Percentiles rank a stretch among this genome's conserved stretches.
These are phyloP conservation scores for Tetrapisispora pingtungensis DNA, from an alignment of 805 yeast genomes.

Conservation along the genomic window DNA sequence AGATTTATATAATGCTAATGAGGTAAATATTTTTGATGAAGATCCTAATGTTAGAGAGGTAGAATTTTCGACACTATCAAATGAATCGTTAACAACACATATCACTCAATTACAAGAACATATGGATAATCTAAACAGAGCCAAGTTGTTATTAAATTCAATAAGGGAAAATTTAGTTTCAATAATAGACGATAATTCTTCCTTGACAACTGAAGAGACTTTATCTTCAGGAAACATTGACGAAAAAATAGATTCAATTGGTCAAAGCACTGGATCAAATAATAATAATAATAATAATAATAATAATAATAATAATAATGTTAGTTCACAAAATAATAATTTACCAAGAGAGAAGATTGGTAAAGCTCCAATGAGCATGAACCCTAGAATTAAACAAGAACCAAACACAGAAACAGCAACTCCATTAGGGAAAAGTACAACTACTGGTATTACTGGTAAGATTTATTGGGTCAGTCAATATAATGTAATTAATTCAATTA, in stretches of 20 bases:
- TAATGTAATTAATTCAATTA: conserved; percentile 49
- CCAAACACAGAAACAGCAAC: neutral
- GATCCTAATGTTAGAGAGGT: conserved; percentile 21
- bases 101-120: conserved; percentile 40
- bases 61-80: conserved; percentile 26
- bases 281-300: neutral
- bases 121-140: conserved; percentile 47
- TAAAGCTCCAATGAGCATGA: neutral
- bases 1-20: conserved; percentile 56
- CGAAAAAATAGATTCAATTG: neutral
- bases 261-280: neutral
- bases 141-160: conserved; percentile 34
- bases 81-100: conserved; percentile 33
- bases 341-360: neutral
- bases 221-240: neutral
- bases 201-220: neutral
- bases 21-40: conserved; percentile 41
- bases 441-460: conserved; percentile 30
- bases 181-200: neutral
- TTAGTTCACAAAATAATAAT: neutral
- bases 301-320: neutral
- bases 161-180: conserved; percentile 36
- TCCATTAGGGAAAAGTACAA: conserved; percentile 12
- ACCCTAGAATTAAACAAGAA: neutral
- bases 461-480: conserved; percentile 43